Evolutionary conservation across 257 asterid genomes (phyloP), one percentile per base, ranked within the genome.

Genomic region (Solanum sitiens): DNA sequence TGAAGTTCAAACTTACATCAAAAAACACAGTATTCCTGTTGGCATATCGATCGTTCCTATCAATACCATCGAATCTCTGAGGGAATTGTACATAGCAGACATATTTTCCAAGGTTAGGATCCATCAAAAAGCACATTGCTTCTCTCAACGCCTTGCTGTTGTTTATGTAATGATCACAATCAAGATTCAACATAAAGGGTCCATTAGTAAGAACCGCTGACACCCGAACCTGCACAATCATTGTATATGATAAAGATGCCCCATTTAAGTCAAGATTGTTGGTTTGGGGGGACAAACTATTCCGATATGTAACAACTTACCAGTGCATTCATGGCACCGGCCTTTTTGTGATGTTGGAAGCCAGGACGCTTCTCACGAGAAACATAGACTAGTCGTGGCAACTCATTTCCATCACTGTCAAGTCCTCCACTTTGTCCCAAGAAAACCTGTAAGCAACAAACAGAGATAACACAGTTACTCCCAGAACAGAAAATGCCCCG

Each of bases 311-410:
- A 82, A 86, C 89, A 83, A 93, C 98, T 94, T 91, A 96, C 98
- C 89, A 96, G 96, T 88, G 99, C 92, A 95, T 96, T 96, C 99
- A 96, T 96, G 68, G 99, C 99, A 91, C 99, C 99, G 45, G 99
- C 99, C 91, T 96, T 96, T 93, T 96, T 96, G 93, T 96, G 99
- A 93, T 95, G 98, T 91, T 95, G 98, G 92, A 95, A 96, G 25
- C 99, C 99, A 44, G 98, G 98, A 61, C 99, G 97, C 93, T 96
- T 96, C 92, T 96, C 99, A 96, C 99, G 99, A 92, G 99, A 96
- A 89, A 96, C 99, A 91, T 95, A 96, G 83, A 96, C 99, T 85
- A 95, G 90, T 56, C 99, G 92, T 20, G 98, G 99, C 87, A 96
- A 91, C 94, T 95, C 98, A 92, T 96, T 94, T 86, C 99, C 99